Base-by-base conservation (phyloP, 179 eudicot species). In the Carnegiea gigantea region DNA sequence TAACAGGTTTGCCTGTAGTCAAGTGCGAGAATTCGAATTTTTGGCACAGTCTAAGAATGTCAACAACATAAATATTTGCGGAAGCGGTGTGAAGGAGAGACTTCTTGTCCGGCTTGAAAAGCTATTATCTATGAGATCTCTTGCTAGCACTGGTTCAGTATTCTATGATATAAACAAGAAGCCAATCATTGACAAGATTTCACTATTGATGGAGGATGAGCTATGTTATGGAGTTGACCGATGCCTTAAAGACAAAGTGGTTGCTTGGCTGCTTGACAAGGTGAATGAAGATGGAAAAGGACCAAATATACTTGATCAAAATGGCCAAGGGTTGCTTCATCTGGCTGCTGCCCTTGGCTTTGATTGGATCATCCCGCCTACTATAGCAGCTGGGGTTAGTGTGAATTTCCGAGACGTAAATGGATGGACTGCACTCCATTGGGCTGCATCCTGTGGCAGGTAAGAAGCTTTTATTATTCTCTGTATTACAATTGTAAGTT, bases 401-500 rank as follows among this genome's bases (percentile, higher is more conserved):
- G 86, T 94, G 81, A 93, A 94, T 80, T 93, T 93, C 79, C 91
- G 97, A 46, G 98, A 94, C 86, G 86, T 82, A 67, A 84, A 83
- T 84, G 98, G 98, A 75, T 93, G 97, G 98, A 92, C 93, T 65
- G 94, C 95, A 40, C 92, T 94, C 70, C 98, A 94, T 79, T 94
- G 95, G 97, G 97, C 98, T 67, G 98, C 96, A 81, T 92, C 78
- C 78, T 91, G 85, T 89, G 98, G 98, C 86, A 95, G 96, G 98
- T 92, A 83, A 73, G 12, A 14, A 17, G 28, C 26, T 46, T 62
- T 70, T 30, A 70, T 70, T 4, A 33, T 70, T 53, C 73, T 70
- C 44, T 70, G 23, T 70, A 36, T 70, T 67, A 2, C 6, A 26
- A 28, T 28, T 70, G 46, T 36, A 70, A 70, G 23, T 70, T 36